phyloP scores from a whole-genome alignment of 2,329 filamentous ascomycete species.

The Colletotrichum tanaceti region DNA sequence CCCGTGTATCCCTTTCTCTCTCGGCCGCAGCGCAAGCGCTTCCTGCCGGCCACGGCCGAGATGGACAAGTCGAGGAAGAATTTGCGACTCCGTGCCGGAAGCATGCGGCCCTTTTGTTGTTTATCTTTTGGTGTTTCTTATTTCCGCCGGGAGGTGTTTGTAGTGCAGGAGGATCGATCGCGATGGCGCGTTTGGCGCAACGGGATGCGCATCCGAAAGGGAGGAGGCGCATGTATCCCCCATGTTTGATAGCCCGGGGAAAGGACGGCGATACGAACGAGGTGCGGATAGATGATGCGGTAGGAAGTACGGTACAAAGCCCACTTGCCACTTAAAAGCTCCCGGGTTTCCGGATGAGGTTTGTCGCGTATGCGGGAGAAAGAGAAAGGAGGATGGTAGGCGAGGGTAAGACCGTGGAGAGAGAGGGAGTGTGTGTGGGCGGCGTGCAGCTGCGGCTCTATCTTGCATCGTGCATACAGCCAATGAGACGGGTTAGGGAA shows the following conservation, averaged over 20 bases:
- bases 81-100: too few species aligned
- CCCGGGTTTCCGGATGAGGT: slow-evolving; percentile 6
- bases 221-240: slow-evolving; percentile 9
- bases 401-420: not conserved
- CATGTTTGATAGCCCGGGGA: slow-evolving; percentile 27
- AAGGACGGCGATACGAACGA: slow-evolving; percentile 4
- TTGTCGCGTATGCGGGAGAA: not conserved
- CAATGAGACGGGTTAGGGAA: not conserved
- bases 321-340: not conserved
- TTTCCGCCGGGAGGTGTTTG: not conserved
- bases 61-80: not conserved
- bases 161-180: not conserved
- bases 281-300: not conserved
- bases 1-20: not conserved
- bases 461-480: slow-evolving; percentile 6
- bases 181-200: slow-evolving; percentile 6
- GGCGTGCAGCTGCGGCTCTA: not conserved
- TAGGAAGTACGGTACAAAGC: too few species aligned
- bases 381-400: not conserved
- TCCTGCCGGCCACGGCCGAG: slow-evolving; percentile 1
- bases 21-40: not conserved
- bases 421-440: not conserved
- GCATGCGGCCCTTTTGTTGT: not conserved
- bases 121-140: not conserved
- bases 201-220: slow-evolving; percentile 7